phyloP scores from a whole-genome alignment of 345 rosid genomes.

The Erucastrum elatum region DNA sequence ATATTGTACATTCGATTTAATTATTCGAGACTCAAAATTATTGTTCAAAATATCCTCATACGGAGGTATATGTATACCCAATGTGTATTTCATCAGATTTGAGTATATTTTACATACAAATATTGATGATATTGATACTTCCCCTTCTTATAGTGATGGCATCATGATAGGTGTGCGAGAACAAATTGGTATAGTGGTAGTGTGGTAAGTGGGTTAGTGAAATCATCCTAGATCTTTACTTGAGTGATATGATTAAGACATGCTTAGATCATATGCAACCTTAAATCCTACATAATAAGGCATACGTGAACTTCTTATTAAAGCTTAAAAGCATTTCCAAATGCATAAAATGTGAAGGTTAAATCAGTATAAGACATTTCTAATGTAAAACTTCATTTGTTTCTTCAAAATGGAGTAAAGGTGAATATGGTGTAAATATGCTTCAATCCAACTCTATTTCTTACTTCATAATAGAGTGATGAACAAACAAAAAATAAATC shows the following conservation, averaged over 20 bases:
- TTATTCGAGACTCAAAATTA: neutral
- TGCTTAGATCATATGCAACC: conserved; percentile 33
- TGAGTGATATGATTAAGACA: conserved; percentile 37
- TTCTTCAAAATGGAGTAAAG: too few relatives aligned
- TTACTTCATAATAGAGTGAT: too few relatives aligned
- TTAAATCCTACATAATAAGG: conserved; percentile 18
- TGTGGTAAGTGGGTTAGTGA: conserved; percentile 8
- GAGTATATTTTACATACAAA: neutral
- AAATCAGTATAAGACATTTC: too few relatives aligned
- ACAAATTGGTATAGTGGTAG: conserved; percentile 23
- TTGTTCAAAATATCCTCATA: neutral
- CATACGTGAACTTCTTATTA: too few relatives aligned
- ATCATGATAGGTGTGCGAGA: conserved; percentile 28
- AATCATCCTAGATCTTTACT: conserved; percentile 26
- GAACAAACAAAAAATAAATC: too few relatives aligned
- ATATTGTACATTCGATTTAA: neutral
- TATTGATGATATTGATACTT: neutral
- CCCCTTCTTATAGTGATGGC: neutral
- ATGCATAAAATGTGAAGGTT: too few relatives aligned
- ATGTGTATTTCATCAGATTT: neutral
- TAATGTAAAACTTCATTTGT: too few relatives aligned
- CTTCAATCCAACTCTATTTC: too few relatives aligned
- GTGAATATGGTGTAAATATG: too few relatives aligned
- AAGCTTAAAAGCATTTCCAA: too few relatives aligned
- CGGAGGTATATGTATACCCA: neutral